Base-by-base conservation (phyloP, 257 asterid species). In the Nicotiana knightiana region DNA sequence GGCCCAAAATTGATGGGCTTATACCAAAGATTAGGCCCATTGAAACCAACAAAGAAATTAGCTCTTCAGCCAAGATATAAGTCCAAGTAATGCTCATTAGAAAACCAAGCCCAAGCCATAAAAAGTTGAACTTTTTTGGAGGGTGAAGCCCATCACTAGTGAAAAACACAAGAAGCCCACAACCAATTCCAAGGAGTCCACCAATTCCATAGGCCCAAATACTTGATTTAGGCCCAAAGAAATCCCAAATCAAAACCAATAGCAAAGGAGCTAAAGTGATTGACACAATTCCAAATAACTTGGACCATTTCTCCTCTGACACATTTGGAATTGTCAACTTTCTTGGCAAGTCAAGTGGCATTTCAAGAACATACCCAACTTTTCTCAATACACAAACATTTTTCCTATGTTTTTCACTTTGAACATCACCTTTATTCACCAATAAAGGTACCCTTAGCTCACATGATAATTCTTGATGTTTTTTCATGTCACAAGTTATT, bases 51-150 rank as follows among this genome's bases (percentile, higher is more conserved):
- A 93, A 53, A 0, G 96, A 89, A 3, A 94, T 94, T 4, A 94
- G 68, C 62, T 94, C 98, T 8, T 93, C 89, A 3, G 90, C 98
- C 7, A 87, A 63, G 5, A 93, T 83, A 84, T 93, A 94, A 1
- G 97, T 91, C 98, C 98, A 94, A 1, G 84, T 81, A 9, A 93
- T 81, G 84, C 96, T 92, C 98, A 94, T 93, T 63, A 91, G 1
- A 83, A 94, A 94, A 4, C 92, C 91, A 11, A 92, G 96, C 0
- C 81, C 86, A 0, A 92, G 89, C 98, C 98, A 94, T 0, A 89
- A 89, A 83, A 88, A 21, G 17, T 85, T 59, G 82, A 82, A 87
- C 28, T 89, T 85, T 77, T 82, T 90, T 6, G 98, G 98, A 8
- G 97, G 97, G 79, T 58, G 33, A 12, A 81, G 82, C 21, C 91